These are phyloP conservation scores for Stachybotrys chlorohalonatus DNA, from an alignment of 2,329 filamentous ascomycete species.

Conservation along the genomic window DNA sequence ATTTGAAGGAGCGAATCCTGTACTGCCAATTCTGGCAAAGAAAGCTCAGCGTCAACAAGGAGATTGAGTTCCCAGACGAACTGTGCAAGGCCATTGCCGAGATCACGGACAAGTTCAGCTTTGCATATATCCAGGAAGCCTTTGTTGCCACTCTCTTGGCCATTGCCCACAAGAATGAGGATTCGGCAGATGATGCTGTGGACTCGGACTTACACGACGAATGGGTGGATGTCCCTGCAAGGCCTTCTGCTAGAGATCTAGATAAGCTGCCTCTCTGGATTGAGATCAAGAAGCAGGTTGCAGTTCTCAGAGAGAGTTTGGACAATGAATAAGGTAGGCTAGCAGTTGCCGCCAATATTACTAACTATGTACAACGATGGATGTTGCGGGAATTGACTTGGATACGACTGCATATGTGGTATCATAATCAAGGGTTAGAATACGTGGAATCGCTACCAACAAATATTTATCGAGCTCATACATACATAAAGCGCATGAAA, in stretches of 20 bases:
- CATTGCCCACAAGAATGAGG: conserved; percentile 33
- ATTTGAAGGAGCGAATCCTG: conserved; percentile 40
- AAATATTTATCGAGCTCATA: too few species aligned
- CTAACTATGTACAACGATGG: too few species aligned
- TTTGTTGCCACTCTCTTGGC: conserved; percentile 54
- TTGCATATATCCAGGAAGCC: conserved; percentile 62
- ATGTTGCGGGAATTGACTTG: too few species aligned
- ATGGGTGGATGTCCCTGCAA: conserved; percentile 23
- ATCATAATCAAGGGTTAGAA: too few species aligned
- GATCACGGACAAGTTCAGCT: conserved; percentile 57
- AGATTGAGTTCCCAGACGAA: conserved; percentile 50
- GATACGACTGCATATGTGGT: too few species aligned
- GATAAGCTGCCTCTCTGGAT: conserved; percentile 47
- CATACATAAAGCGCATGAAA: too few species aligned
- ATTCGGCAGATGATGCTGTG: conserved; percentile 15
- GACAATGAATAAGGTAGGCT: conserved; percentile 19
- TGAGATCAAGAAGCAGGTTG: conserved; percentile 55
- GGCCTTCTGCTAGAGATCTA: conserved; percentile 20
- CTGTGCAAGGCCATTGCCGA: conserved; percentile 36
- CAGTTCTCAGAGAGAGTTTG: conserved; percentile 51
- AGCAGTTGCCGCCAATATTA: not conserved
- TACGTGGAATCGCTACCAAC: too few species aligned
- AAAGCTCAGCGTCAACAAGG: conserved; percentile 45
- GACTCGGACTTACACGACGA: conserved; percentile 24
- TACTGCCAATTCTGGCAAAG: conserved; percentile 57